These are phyloP conservation scores for Globisporangium middletonii DNA, from an alignment of 352 stramenopile species.

Conservation along the genomic window DNA sequence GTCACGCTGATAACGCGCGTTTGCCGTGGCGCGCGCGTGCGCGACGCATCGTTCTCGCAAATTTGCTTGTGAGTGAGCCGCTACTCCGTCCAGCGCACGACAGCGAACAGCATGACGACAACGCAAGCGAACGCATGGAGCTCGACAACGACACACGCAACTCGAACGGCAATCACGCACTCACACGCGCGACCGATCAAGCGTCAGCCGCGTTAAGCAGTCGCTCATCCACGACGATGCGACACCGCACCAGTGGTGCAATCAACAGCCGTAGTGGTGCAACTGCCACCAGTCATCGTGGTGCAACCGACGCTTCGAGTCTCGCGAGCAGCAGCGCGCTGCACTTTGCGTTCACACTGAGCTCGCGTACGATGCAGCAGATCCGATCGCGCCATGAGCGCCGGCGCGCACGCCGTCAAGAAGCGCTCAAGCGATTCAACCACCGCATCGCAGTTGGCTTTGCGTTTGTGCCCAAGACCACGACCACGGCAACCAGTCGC, in stretches of 20 bases:
- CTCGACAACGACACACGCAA: neutral
- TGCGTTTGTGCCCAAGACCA: conserved; percentile 9
- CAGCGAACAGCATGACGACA: neutral
- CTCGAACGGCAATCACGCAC: no score
- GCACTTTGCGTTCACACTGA: conserved; percentile 41
- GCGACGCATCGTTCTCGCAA: neutral
- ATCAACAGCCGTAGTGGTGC: no score
- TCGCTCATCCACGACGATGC: no score
- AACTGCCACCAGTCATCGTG: no score
- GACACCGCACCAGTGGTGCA: no score
- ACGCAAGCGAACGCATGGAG: neutral
- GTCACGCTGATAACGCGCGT: conserved; percentile 14
- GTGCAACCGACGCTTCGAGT: neutral
- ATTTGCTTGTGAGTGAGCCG: conserved; percentile 3
- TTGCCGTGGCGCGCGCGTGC: conserved; percentile 8
- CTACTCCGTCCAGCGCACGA: neutral
- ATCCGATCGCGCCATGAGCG: conserved; percentile 37
- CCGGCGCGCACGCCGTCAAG: conserved; percentile 20
- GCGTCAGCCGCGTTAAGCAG: no score
- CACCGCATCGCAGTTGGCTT: conserved; percentile 51
- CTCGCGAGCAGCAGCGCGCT: conserved; percentile 6
- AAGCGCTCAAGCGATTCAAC: conserved; percentile 29
- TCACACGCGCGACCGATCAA: no score
- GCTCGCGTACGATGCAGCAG: conserved; percentile 30
- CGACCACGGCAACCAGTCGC: neutral